phyloP scores from a whole-genome alignment of 768 basidiomycete species.

The Russula olivacea region DNA sequence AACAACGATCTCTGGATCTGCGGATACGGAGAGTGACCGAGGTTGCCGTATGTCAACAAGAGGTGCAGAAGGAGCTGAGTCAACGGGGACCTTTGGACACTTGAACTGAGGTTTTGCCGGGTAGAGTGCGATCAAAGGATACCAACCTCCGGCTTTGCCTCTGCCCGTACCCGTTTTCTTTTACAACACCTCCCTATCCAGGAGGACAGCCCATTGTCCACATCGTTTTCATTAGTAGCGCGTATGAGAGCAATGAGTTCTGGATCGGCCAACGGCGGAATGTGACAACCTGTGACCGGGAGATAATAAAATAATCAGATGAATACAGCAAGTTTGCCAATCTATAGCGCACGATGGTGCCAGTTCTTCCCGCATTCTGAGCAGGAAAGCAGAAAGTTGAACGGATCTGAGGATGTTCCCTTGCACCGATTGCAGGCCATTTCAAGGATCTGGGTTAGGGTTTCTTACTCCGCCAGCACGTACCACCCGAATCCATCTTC shows the following conservation, averaged over 20 bases:
- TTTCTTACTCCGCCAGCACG: not conserved
- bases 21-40: not conserved
- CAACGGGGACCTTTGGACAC: not conserved
- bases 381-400: conserved; percentile 35
- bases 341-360: conserved; percentile 32
- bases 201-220: conserved; percentile 24
- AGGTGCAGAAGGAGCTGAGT: not conserved
- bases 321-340: not conserved
- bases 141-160: conserved; percentile 15
- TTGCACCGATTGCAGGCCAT: conserved; percentile 26
- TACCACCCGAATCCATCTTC: not conserved
- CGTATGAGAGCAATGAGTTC: conserved; percentile 29
- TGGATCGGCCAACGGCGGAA: conserved; percentile 30
- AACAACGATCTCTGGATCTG: not conserved
- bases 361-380: conserved; percentile 32
- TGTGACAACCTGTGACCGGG: conserved; percentile 30
- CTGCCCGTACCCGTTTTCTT: conserved; percentile 20
- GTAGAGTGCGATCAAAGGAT: not conserved
- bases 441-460: conserved; percentile 27
- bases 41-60: not conserved
- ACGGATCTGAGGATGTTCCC: conserved; percentile 20
- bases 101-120: not conserved
- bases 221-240: conserved; percentile 29
- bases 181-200: conserved; percentile 34
- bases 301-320: not conserved